Evolutionary conservation across 768 basidiomycete genomes (phyloP).

Genomic region (Cystobasidium ongulense): DNA sequence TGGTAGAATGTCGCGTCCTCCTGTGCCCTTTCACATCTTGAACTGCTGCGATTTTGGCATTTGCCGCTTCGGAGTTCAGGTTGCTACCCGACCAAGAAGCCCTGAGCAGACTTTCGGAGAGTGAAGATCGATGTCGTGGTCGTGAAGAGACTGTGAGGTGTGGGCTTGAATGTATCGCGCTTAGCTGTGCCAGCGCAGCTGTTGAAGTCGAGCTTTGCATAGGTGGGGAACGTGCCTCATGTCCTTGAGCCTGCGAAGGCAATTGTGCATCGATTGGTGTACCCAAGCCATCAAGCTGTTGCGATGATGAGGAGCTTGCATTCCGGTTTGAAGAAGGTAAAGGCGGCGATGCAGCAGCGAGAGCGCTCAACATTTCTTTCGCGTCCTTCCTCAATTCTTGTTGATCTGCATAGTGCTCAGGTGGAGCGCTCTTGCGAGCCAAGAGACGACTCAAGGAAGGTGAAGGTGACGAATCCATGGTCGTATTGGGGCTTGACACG

Average conservation of each 20-base stretch:
- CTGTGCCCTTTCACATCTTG: not conserved
- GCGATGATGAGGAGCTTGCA: not conserved
- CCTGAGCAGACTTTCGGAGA: not conserved
- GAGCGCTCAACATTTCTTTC: slow-evolving; percentile 1
- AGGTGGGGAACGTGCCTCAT: not conserved
- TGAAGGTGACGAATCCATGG: not conserved
- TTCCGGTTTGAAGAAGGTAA: not conserved
- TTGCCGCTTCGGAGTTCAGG: not conserved
- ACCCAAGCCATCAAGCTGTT: not conserved
- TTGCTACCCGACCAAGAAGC: not conserved
- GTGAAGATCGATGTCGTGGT: not conserved
- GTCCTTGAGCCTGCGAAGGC: not conserved
- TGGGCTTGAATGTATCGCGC: slow-evolving; percentile 4
- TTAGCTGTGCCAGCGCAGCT: not conserved
- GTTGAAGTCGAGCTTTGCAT: not conserved
- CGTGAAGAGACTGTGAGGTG: slow-evolving; percentile 9
- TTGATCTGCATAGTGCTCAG: not conserved
- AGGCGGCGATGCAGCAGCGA: not conserved
- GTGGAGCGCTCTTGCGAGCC: not conserved
- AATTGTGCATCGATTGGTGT: not conserved
- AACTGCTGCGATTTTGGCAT: not conserved
- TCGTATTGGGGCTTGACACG: not conserved
- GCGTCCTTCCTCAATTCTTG: not conserved
- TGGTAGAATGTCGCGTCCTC: slow-evolving; percentile 2
- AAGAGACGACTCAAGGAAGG: slow-evolving; percentile 5